Percentiles rank a stretch among this genome's conserved stretches.
phyloP scores from a whole-genome alignment of 2,329 filamentous ascomycete species.

The Fusarium guadeloupense region DNA sequence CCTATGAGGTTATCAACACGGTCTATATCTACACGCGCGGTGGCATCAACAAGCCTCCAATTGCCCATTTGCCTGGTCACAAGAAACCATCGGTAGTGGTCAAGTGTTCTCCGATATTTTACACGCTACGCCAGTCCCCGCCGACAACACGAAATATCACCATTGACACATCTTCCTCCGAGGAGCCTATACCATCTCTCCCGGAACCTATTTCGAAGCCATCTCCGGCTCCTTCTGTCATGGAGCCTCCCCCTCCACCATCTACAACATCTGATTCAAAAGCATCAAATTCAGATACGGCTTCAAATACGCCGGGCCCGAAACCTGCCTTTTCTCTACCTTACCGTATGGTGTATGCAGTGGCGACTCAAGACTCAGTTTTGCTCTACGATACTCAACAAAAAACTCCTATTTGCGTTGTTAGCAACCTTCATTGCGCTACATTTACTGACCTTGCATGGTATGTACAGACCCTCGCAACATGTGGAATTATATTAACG shows the following conservation, averaged over 20 bases:
- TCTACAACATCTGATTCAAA: slow-evolving; percentile 62
- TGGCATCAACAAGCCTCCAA: slow-evolving; percentile 94
- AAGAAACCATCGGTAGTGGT: slow-evolving; percentile 98
- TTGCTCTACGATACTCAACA: slow-evolving; percentile 97
- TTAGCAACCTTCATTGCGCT: slow-evolving; percentile 96
- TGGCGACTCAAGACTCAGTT: slow-evolving; percentile 95
- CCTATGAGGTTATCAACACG: slow-evolving; percentile 92
- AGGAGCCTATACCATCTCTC: slow-evolving; percentile 83
- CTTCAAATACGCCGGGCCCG: slow-evolving; percentile 64
- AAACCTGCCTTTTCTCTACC: slow-evolving; percentile 82
- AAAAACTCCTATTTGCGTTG: slow-evolving; percentile 89
- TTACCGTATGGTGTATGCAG: slow-evolving; percentile 95
- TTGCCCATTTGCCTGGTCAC: slow-evolving; percentile 93
- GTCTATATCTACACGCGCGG: slow-evolving; percentile 98
- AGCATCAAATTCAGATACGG: slow-evolving; percentile 54
- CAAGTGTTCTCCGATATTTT: slow-evolving; percentile 90
- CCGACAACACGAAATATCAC: slow-evolving; percentile 87
- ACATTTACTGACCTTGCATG: slow-evolving; percentile 97
- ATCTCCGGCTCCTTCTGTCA: slow-evolving; percentile 66
- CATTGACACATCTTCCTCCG: slow-evolving; percentile 89
- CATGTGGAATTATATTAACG: slow-evolving; percentile 41
- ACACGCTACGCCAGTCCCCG: slow-evolving; percentile 76
- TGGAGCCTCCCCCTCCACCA: slow-evolving; percentile 83
- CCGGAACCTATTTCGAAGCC: slow-evolving; percentile 82
- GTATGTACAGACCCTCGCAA: slow-evolving; percentile 62